These are phyloP conservation scores for Talaromyces amestolkiae DNA, from an alignment of 2,329 filamentous ascomycete genomes.

Conservation along the genomic window DNA sequence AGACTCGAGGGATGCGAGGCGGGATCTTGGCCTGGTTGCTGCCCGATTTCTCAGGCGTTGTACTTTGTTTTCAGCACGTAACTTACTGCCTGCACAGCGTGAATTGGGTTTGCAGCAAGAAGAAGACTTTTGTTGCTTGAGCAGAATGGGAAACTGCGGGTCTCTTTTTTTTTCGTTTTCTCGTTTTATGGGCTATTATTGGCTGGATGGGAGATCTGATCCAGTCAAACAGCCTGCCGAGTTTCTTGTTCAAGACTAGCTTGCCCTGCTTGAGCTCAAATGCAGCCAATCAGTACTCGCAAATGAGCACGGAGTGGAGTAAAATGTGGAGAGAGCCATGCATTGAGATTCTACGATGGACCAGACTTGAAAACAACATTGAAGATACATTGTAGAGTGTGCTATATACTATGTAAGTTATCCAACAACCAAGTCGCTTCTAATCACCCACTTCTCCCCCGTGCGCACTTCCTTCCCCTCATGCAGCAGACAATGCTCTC, in stretches of 20 bases:
- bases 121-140: background rate
- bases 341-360: background rate
- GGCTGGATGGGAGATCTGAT: background rate
- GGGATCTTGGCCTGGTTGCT: background rate
- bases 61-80: background rate
- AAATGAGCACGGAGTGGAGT: background rate
- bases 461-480: constrained; percentile 75
- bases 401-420: background rate
- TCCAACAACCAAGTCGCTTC: constrained; percentile 66
- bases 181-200: background rate
- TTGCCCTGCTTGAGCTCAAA: too few relatives aligned
- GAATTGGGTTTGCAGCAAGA: background rate
- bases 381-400: too few relatives aligned
- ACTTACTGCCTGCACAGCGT: background rate
- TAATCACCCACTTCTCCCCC: constrained; percentile 88
- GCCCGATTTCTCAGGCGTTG: constrained; percentile 1
- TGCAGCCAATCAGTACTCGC: background rate
- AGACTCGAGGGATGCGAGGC: background rate
- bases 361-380: background rate
- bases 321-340: background rate
- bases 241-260: background rate
- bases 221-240: constrained; percentile 1
- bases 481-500: constrained; percentile 83
- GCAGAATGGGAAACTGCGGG: constrained; percentile 4
- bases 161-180: constrained; percentile 2